Conservation (phyloP, 164 flowering plant species). For the Chimonanthus praecox region DNA sequence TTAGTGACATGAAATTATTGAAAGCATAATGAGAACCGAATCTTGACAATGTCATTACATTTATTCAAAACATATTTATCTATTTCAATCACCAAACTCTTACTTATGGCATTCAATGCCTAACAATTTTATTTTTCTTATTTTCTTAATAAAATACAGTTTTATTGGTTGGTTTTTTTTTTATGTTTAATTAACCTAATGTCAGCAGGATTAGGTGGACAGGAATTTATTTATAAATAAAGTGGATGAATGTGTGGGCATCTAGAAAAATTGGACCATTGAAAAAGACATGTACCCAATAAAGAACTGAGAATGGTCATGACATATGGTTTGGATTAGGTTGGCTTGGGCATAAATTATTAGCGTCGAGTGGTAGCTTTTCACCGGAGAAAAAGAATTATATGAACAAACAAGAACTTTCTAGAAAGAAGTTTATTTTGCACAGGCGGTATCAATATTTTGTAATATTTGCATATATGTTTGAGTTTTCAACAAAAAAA, state of each 20-base stretch:
- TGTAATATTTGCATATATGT: no score
- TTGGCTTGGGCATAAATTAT: background rate
- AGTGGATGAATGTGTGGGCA: background rate
- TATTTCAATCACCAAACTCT: slow-evolving; percentile 4
- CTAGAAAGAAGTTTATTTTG: no score
- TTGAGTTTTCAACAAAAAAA: no score
- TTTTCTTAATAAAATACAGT: no score
- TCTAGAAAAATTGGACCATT: no score
- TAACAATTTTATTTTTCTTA: background rate
- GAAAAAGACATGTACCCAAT: no score
- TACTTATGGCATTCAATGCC: background rate
- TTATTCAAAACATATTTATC: background rate
- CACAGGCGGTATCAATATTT: no score
- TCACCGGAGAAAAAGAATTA: no score
- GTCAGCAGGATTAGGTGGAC: background rate
- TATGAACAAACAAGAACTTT: no score
- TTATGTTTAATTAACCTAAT: background rate
- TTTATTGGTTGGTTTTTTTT: no score
- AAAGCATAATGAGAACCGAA: no score
- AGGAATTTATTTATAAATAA: background rate
- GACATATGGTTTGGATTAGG: background rate
- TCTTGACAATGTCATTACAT: background rate
- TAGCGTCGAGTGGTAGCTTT: background rate
- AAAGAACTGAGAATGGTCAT: background rate
- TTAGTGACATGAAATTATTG: no score